Evolutionary conservation across 192 early-diverging fungal species (phyloP), one percentile per base, ranked within the genome.

Genomic region (Fimicolochytrium jonesii): DNA sequence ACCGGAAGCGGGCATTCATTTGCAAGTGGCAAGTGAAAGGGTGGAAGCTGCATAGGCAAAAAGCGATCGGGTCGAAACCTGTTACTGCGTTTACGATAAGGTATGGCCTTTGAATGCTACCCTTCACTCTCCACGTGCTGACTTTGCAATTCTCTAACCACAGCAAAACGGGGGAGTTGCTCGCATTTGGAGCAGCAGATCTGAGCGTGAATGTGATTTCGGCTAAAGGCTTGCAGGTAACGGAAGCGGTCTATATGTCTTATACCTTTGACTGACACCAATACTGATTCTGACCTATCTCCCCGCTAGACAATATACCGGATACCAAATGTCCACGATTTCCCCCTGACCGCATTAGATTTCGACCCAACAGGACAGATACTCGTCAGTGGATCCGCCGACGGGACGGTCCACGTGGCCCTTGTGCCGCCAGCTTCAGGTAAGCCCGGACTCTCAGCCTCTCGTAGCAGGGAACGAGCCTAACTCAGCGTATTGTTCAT

Each of bases 381-480:
- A 30, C 55, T 97, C 22, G 80, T 89, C 20, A 92, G 86, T 66
- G 92, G 85, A 1, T 92, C 90, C 6, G 88, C 87, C 0, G 94
- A 97, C 66, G 86, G 86, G 34, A 84, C 86, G 4, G 56, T 49
- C 26, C 58, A 70, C 25, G 58, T 77, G 15, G 44, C 70, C 26
- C 48, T 53, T 5, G 63, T 71, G 11, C 69, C 69, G 17, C 41
- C 20, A 36, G 15, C n/a, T 39, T 29, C 54, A 41, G 55, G 68
- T 70, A 65, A 53, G 54, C 17, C 35, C 5, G n/a, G n/a, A n/a
- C n/a, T n/a, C n/a, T n/a, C n/a, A n/a, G n/a, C n/a, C n/a, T n/a
- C n/a, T n/a, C n/a, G n/a, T n/a, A n/a, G n/a, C n/a, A n/a, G n/a
- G n/a, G n/a, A n/a, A n/a, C n/a, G n/a, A n/a, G n/a, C n/a, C n/a